Base-by-base conservation (phyloP, 2,329 filamentous ascomycete genomes). In the Fusarium sp. region DNA sequence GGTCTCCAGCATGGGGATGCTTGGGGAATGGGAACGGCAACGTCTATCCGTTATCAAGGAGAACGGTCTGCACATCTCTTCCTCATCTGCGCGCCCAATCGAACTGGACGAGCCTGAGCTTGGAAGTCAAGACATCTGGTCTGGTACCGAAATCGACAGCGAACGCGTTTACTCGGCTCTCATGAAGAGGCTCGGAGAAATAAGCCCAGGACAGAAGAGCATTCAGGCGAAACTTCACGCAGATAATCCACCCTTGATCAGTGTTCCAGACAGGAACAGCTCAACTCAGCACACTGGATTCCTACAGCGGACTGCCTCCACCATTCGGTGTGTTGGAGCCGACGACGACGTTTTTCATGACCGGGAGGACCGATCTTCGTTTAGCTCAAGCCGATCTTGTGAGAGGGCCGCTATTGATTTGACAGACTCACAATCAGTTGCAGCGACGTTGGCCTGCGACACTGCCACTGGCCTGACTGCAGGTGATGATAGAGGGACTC, bases 1-100 rank as follows among this genome's bases (percentile, higher is more conserved):
- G 3, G 84, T 86, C 3, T 78, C 83, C 6, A 87, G 79, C 76
- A 63, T 83, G 46, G 78, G 63, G 16, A 62, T 54, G 4, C 74
- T 74, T 59, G 78, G 75, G 1, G 83, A 86, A 64, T 79, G 84
- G 81, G 81, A 87, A 64, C 77, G 81, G 16, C 85, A 90, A 72
- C 84, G 87, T 1, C 79, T 91, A n/a, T 89, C 88, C 2, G 83
- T 89, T 23, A 91, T 91, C 73, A 86, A 86, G 49, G 89, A 91
- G 75, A 82, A 83, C 62, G 83, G 83, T 1, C 76, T 62, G 4
- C 75, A 76, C 23, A 65, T 80, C 16, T 77, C 82, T 8, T 83
- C 82, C 4, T 78, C 79, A 8, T 79, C 81, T 1, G 72, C 78
- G 23, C 70, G 65, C 44, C 75, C 77, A 29, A 68, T 66, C 2